phyloP scores from a whole-genome alignment of 306 rosid genomes.

The barrel medic (Medicago truncatula) region MtrunA17r5.0-ANR NC_053044.1:5095501-5096000 shows the following conservation, averaged over 20 bases:
- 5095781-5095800: constrained; percentile 90
- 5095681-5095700: constrained; percentile 91
- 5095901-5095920: constrained; percentile 81
- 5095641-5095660: constrained; percentile 79
- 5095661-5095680: constrained; percentile 95
- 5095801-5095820: constrained; percentile 93
- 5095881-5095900: constrained; percentile 84
- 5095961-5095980: constrained; percentile 76
- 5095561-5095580: constrained; percentile 87
- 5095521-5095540: constrained; percentile 92
- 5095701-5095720: constrained; percentile 93
- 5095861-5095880: constrained; percentile 74
- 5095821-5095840: constrained; percentile 90
- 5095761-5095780: constrained; percentile 75
- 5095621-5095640: constrained; percentile 90
- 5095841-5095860: constrained; percentile 91
- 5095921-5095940: constrained; percentile 75
- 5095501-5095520: constrained; percentile 96
- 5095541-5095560: constrained; percentile 97
- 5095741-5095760: constrained; percentile 76
- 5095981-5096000: constrained; percentile 80
- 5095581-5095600: constrained; percentile 98
- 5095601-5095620: constrained; percentile 91
- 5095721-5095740: constrained; percentile 81
- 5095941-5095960: constrained; percentile 73